Evolutionary conservation across 179 eudicot species (phyloP).

Genomic region (Sideroxylon spinosum): DNA sequence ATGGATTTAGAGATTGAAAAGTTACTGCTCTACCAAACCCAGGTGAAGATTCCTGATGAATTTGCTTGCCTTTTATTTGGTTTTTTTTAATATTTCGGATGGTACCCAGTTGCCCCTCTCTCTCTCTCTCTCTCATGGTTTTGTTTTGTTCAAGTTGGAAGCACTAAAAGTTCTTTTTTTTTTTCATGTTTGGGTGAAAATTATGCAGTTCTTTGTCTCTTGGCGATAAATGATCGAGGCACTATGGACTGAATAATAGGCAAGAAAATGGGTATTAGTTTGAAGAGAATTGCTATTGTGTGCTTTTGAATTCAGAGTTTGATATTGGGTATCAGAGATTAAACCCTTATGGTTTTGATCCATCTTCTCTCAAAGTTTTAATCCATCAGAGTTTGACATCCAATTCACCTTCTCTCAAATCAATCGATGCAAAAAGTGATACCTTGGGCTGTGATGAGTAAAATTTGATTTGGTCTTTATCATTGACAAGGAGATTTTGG

Average conservation of each 20-base stretch:
- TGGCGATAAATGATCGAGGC: neutral
- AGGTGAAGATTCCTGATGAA: neutral
- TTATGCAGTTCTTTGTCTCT: neutral
- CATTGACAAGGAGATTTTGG: neutral
- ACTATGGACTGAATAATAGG: neutral
- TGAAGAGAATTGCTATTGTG: neutral
- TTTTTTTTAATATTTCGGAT: neutral
- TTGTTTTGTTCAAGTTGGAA: neutral
- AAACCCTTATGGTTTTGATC: neutral
- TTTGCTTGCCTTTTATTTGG: neutral
- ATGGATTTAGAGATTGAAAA: constrained; percentile 14
- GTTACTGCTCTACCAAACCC: neutral
- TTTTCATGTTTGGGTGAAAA: neutral
- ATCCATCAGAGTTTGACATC: neutral
- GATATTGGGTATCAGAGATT: neutral
- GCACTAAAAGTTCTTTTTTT: neutral
- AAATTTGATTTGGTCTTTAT: neutral
- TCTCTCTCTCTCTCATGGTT: neutral
- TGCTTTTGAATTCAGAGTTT: constrained; percentile 5
- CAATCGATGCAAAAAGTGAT: neutral
- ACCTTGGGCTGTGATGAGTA: neutral
- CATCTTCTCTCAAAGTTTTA: neutral
- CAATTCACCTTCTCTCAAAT: neutral
- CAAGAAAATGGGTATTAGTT: constrained; percentile 3
- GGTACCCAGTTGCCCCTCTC: constrained; percentile 1